A percentile compares a stretch with the other conserved stretches of the same genome.
These are phyloP conservation scores for Hypoxylon trugodes DNA, from an alignment of 495 filamentous ascomycete genomes.

Conservation along the genomic window DNA sequence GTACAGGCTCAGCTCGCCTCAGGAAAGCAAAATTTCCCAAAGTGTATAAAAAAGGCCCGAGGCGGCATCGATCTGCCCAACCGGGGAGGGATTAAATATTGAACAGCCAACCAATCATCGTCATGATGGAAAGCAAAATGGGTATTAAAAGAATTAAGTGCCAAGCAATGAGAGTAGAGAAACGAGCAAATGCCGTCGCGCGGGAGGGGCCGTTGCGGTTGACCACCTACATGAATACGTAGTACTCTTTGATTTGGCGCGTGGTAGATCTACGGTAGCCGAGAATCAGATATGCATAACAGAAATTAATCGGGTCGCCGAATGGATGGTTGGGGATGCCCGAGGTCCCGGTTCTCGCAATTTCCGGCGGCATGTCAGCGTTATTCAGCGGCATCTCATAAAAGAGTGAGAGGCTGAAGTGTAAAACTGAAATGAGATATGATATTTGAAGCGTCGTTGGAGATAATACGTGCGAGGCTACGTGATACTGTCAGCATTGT, in stretches of 20 bases:
- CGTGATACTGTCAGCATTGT: no score
- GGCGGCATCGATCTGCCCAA: constrained; percentile 24
- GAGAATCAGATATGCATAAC: constrained; percentile 12
- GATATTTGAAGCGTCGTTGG: neutral
- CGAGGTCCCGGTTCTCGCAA: constrained; percentile 28
- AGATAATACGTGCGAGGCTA: no score
- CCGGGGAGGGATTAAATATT: constrained; percentile 15
- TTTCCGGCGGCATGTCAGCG: constrained; percentile 13
- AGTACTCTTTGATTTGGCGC: constrained; percentile 26
- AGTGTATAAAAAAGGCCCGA: constrained; percentile 13
- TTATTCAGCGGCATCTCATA: constrained; percentile 5
- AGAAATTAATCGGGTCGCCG: constrained; percentile 23
- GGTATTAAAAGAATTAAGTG: constrained; percentile 15
- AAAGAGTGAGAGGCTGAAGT: neutral
- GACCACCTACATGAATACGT: constrained; percentile 20
- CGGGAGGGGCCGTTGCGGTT: constrained; percentile 9
- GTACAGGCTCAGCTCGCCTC: constrained; percentile 24
- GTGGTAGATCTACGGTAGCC: constrained; percentile 10
- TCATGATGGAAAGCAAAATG: constrained; percentile 8
- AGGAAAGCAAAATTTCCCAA: constrained; percentile 25
- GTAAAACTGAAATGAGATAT: constrained; percentile 10
- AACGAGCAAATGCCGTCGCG: constrained; percentile 8
- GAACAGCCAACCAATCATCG: constrained; percentile 15
- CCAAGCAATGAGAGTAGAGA: constrained; percentile 24
- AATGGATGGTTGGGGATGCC: constrained; percentile 6